phyloP scores from a whole-genome alignment of 352 stramenopile genomes.

The Phytophthora brassicae region DNA sequence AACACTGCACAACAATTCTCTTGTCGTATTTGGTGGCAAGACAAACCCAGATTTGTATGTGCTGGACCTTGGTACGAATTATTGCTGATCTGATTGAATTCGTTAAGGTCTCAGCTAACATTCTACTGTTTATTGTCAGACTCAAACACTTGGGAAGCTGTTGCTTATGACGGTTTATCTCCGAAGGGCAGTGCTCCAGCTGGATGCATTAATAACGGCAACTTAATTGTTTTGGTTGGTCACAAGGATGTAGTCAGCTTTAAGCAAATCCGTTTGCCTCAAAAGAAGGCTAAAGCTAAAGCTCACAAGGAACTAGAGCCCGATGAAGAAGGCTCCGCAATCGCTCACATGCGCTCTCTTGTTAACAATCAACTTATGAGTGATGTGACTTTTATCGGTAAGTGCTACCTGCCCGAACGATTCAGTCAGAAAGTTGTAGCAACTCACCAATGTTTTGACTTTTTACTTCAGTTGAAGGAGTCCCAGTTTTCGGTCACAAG shows the following conservation, averaged over 20 bases:
- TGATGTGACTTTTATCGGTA: slow-evolving; percentile 85
- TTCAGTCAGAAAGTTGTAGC: too few relatives aligned
- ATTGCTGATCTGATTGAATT: neutral
- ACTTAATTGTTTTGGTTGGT: slow-evolving; percentile 92
- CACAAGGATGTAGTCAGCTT: slow-evolving; percentile 95
- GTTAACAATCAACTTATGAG: slow-evolving; percentile 87
- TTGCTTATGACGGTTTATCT: slow-evolving; percentile 65
- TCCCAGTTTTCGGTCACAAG: too few relatives aligned
- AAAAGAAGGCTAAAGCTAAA: slow-evolving; percentile 63
- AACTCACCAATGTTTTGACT: too few relatives aligned
- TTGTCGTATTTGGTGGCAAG: slow-evolving; percentile 94
- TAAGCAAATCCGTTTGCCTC: slow-evolving; percentile 87
- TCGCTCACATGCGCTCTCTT: slow-evolving; percentile 65
- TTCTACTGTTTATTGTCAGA: slow-evolving; percentile 32
- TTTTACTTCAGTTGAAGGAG: too few relatives aligned
- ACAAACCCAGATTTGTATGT: slow-evolving; percentile 96
- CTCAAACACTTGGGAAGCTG: slow-evolving; percentile 60
- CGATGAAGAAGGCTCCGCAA: slow-evolving; percentile 56
- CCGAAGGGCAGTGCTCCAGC: slow-evolving; percentile 91
- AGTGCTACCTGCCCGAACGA: neutral
- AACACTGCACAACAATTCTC: slow-evolving; percentile 90
- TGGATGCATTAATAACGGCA: slow-evolving; percentile 89
- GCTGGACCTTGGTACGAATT: slow-evolving; percentile 76
- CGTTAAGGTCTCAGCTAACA: neutral
- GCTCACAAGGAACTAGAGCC: slow-evolving; percentile 31